phyloP scores from a whole-genome alignment of 2,329 filamentous ascomycete species.

The Venturia nashicola region DNA sequence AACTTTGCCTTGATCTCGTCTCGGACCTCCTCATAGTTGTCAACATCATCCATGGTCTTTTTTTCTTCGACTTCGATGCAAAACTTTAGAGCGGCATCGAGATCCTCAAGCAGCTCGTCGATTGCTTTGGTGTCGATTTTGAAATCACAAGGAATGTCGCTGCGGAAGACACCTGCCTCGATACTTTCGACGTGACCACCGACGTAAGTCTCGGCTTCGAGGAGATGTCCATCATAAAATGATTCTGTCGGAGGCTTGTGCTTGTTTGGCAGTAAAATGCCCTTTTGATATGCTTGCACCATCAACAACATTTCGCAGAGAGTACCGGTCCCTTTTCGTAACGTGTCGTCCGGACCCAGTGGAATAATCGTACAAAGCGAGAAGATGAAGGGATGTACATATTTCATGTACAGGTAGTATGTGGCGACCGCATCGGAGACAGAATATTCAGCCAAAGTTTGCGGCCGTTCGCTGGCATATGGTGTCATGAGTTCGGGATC shows the following conservation, averaged over 20 bases:
- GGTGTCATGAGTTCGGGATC: conserved; percentile 97
- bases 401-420: conserved; percentile 99
- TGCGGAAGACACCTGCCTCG: conserved; percentile 90
- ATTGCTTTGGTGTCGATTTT: conserved; percentile 78
- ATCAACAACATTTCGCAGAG: conserved; percentile 99
- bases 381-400: conserved; percentile 99
- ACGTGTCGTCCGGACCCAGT: conserved; percentile 78
- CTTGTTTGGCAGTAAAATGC: conserved; percentile 92
- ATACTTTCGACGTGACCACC: conserved; percentile 99
- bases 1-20: conserved; percentile 65
- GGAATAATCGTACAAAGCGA: conserved; percentile 95
- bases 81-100: conserved; percentile 83
- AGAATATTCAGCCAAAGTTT: conserved; percentile 93
- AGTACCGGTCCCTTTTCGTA: conserved; percentile 93
- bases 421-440: conserved; percentile 98
- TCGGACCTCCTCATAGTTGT: conserved; percentile 52
- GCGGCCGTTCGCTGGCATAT: conserved; percentile 71
- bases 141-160: conserved; percentile 92
- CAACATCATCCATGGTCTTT: conserved; percentile 37
- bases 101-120: conserved; percentile 73
- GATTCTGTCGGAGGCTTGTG: conserved; percentile 81
- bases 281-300: conserved; percentile 90
- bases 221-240: conserved; percentile 91
- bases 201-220: conserved; percentile 96
- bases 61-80: conserved; percentile 46